Percentiles rank a stretch among this genome's conserved stretches.
These are phyloP conservation scores for Haplographium delicatum DNA, from an alignment of 495 filamentous ascomycete species.

Conservation along the genomic window DNA sequence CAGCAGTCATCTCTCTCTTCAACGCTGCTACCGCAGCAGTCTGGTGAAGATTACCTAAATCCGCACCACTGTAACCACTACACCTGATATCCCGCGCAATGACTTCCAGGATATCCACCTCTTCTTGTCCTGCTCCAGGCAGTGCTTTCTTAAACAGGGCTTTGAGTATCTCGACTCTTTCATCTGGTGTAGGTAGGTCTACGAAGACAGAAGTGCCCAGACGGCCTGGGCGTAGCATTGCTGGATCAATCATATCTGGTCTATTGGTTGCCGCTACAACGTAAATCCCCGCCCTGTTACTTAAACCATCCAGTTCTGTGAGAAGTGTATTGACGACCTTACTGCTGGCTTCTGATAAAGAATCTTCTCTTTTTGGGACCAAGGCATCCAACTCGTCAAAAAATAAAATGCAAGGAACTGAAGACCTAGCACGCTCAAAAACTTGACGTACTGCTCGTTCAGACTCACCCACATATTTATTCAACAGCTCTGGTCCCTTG, in stretches of 20 bases:
- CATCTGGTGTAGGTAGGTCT: conserved; percentile 72
- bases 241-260: conserved; percentile 93
- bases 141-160: conserved; percentile 68
- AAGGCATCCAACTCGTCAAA: conserved; percentile 96
- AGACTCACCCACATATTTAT: conserved; percentile 94
- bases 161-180: conserved; percentile 79
- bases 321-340: conserved; percentile 93
- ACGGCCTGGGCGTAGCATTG: conserved; percentile 88
- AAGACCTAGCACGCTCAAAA: conserved; percentile 81
- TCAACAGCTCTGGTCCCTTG: conserved; percentile 89
- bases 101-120: conserved; percentile 40
- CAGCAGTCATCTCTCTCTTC: conserved; percentile 44
- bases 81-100: conserved; percentile 65
- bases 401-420: conserved; percentile 90
- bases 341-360: conserved; percentile 73
- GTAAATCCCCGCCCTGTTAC: conserved; percentile 79
- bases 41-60: conserved; percentile 71
- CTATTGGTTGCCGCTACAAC: conserved; percentile 93
- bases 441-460: conserved; percentile 91
- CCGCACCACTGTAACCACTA: conserved; percentile 85
- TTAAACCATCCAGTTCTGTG: conserved; percentile 91
- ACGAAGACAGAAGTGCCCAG: conserved; percentile 88
- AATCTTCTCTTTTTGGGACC: conserved; percentile 77
- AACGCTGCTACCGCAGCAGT: conserved; percentile 75
- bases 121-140: conserved; percentile 20